Conservation (phyloP, 176 grass and related monocot species). For the barley (Hordeum vulgare) region MorexV3_pseudomolecules_assembly NC_058519.1:42584057-42584556, state of each 20-base stretch:
- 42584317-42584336: not conserved
- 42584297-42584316: not conserved
- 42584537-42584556: not conserved
- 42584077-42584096: too few species aligned
- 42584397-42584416: not conserved
- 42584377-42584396: not conserved
- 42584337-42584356: not conserved
- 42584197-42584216: slow-evolving; percentile 62
- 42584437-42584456: not conserved
- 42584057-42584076: too few species aligned
- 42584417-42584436: too few species aligned
- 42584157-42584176: too few species aligned
- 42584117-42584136: too few species aligned
- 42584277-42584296: slow-evolving; percentile 77
- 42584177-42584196: too few species aligned
- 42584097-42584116: too few species aligned
- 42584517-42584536: not conserved
- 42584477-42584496: not conserved
- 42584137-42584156: too few species aligned
- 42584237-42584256: slow-evolving; percentile 59
- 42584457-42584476: not conserved
- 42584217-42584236: slow-evolving; percentile 67
- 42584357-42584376: not conserved
- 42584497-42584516: not conserved
- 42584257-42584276: slow-evolving; percentile 64